These are phyloP conservation scores for Piromyces finnis DNA, from an alignment of 192 early-diverging fungal genomes.

Conservation along the genomic window DNA sequence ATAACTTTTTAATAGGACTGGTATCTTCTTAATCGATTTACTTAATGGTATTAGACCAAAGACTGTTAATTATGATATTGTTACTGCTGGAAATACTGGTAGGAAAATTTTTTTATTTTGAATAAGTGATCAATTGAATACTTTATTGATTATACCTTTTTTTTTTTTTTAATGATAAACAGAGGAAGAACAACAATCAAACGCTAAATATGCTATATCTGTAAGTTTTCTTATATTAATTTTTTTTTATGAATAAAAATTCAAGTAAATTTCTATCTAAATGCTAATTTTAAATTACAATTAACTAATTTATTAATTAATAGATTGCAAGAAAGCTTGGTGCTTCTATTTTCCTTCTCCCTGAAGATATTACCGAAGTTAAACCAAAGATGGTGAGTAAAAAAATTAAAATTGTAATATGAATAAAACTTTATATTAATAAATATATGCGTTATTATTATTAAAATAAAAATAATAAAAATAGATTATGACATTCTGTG, in stretches of 20 bases:
- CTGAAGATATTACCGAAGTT: conserved; percentile 97
- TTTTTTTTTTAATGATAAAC: background rate
- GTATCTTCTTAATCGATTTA: conserved; percentile 78
- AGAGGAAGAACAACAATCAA: conserved; percentile 76
- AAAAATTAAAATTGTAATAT: too few relatives aligned
- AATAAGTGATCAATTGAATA: too few relatives aligned
- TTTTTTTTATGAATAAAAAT: too few relatives aligned
- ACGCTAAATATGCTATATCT: conserved; percentile 92
- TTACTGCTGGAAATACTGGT: conserved; percentile 46
- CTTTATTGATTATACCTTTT: background rate
- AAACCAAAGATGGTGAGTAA: conserved; percentile 74
- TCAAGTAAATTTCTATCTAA: too few relatives aligned
- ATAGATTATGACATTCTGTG: background rate
- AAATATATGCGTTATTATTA: too few relatives aligned
- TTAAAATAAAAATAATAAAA: too few relatives aligned
- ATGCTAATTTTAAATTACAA: too few relatives aligned
- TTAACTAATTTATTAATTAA: background rate
- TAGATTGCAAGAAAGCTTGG: conserved; percentile 91
- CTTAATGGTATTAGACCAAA: conserved; percentile 85
- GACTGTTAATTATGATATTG: conserved; percentile 73
- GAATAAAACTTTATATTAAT: too few relatives aligned
- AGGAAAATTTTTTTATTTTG: too few relatives aligned
- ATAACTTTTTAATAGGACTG: conserved; percentile 31
- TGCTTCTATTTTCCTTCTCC: conserved; percentile 93
- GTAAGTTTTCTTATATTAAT: background rate